Percentiles rank a stretch among this genome's conserved stretches.
phyloP scores from a whole-genome alignment of 768 basidiomycete genomes.

The Chalciporus pseudorubinellus region DNA sequence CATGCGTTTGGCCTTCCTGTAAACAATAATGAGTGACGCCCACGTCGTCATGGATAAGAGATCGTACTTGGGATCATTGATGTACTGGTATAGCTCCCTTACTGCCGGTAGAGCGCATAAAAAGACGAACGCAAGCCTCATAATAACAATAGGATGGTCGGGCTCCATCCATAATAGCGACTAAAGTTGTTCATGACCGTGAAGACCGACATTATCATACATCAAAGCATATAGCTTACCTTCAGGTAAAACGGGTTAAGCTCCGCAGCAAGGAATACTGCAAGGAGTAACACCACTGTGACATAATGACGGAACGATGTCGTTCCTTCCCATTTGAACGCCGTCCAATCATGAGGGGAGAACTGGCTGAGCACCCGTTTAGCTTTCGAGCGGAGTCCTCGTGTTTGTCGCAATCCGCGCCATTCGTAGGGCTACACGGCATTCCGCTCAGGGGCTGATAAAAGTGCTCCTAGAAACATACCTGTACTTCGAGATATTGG shows the following conservation, averaged over 20 bases:
- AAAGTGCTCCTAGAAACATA: slow-evolving; percentile 24
- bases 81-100: slow-evolving; percentile 79
- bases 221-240: slow-evolving; percentile 38
- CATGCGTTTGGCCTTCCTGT: slow-evolving; percentile 81
- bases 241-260: slow-evolving; percentile 88
- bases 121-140: slow-evolving; percentile 70
- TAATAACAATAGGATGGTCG: slow-evolving; percentile 80
- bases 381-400: slow-evolving; percentile 76
- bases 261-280: slow-evolving; percentile 80
- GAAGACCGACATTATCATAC: slow-evolving; percentile 8
- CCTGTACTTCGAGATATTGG: slow-evolving; percentile 86
- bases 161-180: slow-evolving; percentile 83
- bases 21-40: slow-evolving; percentile 2
- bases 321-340: slow-evolving; percentile 84
- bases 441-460: not conserved
- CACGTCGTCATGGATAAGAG: slow-evolving; percentile 16
- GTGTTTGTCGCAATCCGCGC: slow-evolving; percentile 79
- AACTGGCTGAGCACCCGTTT: slow-evolving; percentile 79
- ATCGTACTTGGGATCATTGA: slow-evolving; percentile 71
- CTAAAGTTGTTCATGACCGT: slow-evolving; percentile 38
- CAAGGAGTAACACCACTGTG: slow-evolving; percentile 70
- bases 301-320: slow-evolving; percentile 74
- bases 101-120: slow-evolving; percentile 85
- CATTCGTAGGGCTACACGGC: slow-evolving; percentile 70
- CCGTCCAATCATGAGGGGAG: slow-evolving; percentile 84